Evolutionary conservation across 2,329 filamentous ascomycete genomes (phyloP).

Genomic region (Apiospora rasikravindrae): DNA sequence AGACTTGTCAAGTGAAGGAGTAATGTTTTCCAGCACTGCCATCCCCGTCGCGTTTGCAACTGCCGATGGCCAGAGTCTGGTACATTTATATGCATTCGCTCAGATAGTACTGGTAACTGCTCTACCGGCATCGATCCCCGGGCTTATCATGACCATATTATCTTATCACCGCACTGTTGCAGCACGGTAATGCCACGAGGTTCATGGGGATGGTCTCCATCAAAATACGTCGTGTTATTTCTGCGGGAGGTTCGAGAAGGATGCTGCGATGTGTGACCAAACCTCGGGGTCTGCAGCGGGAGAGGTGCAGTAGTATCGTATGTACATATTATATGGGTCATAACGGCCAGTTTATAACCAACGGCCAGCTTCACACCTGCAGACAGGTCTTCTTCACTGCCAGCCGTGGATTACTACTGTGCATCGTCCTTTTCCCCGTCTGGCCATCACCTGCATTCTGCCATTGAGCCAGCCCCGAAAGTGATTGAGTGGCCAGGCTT

Average conservation of each 20-base stretch:
- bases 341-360: background rate
- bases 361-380: background rate
- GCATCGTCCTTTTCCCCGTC: background rate
- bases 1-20: background rate
- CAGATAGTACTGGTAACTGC: background rate
- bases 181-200: background rate
- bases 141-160: background rate
- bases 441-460: background rate
- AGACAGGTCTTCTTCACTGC: background rate
- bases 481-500: background rate
- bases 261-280: background rate
- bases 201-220: background rate
- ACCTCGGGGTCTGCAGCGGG: slow-evolving; percentile 3
- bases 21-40: background rate
- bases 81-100: background rate
- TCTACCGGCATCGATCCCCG: background rate
- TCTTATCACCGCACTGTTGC: background rate
- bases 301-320: slow-evolving; percentile 5
- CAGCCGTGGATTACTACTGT: background rate
- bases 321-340: background rate
- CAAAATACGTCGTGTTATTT: background rate
- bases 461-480: background rate
- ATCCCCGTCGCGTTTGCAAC: background rate
- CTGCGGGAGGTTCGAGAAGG: background rate
- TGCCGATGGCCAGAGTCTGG: background rate